Base-by-base conservation (phyloP, 1,284 basidiomycete species). In the Hymenochaete sp. region DNA sequence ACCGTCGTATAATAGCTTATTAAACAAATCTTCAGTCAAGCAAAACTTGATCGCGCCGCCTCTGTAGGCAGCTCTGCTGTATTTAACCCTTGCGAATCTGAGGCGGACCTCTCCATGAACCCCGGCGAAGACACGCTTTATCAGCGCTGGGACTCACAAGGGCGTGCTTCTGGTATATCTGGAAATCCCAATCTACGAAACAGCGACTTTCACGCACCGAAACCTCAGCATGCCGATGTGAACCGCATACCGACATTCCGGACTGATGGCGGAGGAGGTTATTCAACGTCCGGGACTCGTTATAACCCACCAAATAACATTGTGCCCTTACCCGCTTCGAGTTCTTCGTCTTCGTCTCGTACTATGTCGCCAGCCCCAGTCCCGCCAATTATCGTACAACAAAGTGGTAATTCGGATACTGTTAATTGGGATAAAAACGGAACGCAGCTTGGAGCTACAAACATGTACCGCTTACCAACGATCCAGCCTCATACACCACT, bases 11-110 rank as follows among this genome's bases (percentile, higher is more conserved):
- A 22, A 11, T 25, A 10, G 10, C 19, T 18, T 27, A 16, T 27
- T 42, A 25, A 11, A 11, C 29, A 21, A n/a, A 16, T 21, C 13
- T 35, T 22, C n/a, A 35, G 49, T 10, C 49, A 51, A 40, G 49
- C 29, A 13, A 51, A 51, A 32, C 45, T 47, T 22, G 35, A 44
- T 11, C 49, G 49, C 32, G 49, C 31, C 13, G 39, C 33, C n/a
- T 26, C 28, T 13, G 16, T 35, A 27, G 21, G 44, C 22, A 33
- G 33, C 3, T 47, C 41, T n/a, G 38, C 41, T 9, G 36, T 45
- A 16, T 51, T 51, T 29, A 51, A 51, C 42, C 49, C 49, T 2
- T 19, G 29, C 14, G 49, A 51, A 31, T 47, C 45, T 2, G 49
- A 44, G 14, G 47, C 49, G 6, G 45, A 51, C 28, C 29, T 51